Base-by-base conservation (phyloP, 2,329 filamentous ascomycete genomes). In the Amesomyces nigricolor region DNA sequence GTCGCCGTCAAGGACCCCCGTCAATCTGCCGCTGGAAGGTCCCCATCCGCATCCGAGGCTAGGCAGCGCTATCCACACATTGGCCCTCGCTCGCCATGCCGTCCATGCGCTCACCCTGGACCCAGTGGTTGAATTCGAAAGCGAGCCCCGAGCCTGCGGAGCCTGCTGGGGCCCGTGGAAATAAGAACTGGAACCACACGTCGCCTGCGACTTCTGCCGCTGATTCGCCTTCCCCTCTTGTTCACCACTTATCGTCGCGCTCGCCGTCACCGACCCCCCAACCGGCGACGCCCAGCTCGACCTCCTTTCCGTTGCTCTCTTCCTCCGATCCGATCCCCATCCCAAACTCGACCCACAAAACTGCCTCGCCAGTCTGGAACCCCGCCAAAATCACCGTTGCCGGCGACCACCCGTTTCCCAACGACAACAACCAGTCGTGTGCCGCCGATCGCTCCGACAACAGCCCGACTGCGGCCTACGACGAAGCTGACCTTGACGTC, bases 201-300 rank as follows among this genome's bases (percentile, higher is more conserved):
- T 71, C 67, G 66, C 66, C 55, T 66, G 52, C 56, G 50, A 56
- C 60, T 61, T 58, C 54, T 58, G 56, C 61, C 48, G 51, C 57
- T 66, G 52, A 63, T 62, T 64, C 64, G 58, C 63, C 69, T 57
- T 68, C 68, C 45, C 65, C 63, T n/a, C 68, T 67, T 52, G 62
- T 13, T 35, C 61, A 64, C 52, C 62, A 66, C 57, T 63, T 67
- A 56, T 63, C 66, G 47, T 70, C 69, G 42, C 66, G 63, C 50
- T 72, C 71, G 52, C 66, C 67, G 17, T 71, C 70, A 29, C 66
- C 73, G 51, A 73, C 74, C 59, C 73, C 75, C 56, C 73, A 75
- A 62, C 74, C 74, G 54, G 68, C 70, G 55, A 77, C 75, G 38
- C 75, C 75, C 60, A 68, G 66, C 63, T 71, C 71, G 59, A 65